Percentiles rank a stretch among this genome's conserved stretches.
These are phyloP conservation scores for Hirschfeldia incana DNA, from an alignment of 345 rosid species.

Conservation along the genomic window DNA sequence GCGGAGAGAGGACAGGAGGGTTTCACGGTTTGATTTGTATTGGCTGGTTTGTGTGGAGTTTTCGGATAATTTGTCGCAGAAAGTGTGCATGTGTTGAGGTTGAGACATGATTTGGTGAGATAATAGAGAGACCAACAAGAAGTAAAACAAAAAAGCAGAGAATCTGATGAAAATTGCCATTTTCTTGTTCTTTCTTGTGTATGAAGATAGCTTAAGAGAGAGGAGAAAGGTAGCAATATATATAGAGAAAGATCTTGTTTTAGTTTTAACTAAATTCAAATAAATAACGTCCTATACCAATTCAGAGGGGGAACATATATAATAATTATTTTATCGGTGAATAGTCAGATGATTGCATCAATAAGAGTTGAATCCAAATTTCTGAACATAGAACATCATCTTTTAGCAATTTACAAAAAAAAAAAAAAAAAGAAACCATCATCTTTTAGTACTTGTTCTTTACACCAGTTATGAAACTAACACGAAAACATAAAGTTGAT, in stretches of 20 bases:
- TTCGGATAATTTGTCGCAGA: not conserved
- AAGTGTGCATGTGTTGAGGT: conserved; percentile 13
- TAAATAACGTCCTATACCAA: conserved; percentile 1
- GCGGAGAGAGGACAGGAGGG: conserved; percentile 12
- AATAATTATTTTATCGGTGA: not conserved
- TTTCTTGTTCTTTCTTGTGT: not conserved
- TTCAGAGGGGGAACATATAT: not conserved
- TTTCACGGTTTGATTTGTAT: conserved; percentile 26
- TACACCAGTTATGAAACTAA: not conserved
- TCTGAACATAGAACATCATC: conserved; percentile 19
- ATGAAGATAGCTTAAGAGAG: not conserved
- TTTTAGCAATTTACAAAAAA: not conserved
- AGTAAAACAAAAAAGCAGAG: not conserved
- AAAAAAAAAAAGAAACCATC: not conserved
- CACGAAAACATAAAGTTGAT: not conserved
- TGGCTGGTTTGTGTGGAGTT: conserved; percentile 1
- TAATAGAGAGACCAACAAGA: not conserved
- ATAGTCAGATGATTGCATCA: conserved; percentile 16
- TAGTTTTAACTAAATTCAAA: not conserved
- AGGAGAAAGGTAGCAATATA: not conserved
- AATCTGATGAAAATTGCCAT: not conserved
- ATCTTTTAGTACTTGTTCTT: conserved; percentile 12
- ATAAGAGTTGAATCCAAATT: conserved; percentile 12
- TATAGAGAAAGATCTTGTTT: not conserved
- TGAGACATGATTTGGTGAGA: conserved; percentile 17